Percentiles rank a stretch among this genome's conserved stretches.
These are phyloP conservation scores for Solanum rostratum DNA, from an alignment of 257 asterid species.

Conservation along the genomic window DNA sequence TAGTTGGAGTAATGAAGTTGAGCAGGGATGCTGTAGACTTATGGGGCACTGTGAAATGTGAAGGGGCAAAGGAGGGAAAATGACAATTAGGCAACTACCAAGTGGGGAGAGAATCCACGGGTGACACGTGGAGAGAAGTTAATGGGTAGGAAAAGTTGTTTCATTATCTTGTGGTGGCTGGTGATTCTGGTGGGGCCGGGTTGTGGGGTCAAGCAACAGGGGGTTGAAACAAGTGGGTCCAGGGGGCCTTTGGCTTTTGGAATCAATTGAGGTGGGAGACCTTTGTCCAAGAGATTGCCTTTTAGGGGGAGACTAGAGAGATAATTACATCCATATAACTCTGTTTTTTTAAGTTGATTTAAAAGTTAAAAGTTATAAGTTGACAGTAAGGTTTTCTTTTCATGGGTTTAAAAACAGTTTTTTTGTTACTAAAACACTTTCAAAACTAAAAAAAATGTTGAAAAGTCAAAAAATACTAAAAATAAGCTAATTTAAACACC, in stretches of 20 bases:
- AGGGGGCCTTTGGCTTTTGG: constrained; percentile 7
- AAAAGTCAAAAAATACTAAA: too few relatives aligned
- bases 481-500: too few relatives aligned
- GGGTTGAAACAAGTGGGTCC: constrained; percentile 3
- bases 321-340: neutral
- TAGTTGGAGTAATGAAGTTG: neutral
- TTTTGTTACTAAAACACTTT: too few relatives aligned
- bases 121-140: constrained; percentile 40
- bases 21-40: neutral
- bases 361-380: too few relatives aligned
- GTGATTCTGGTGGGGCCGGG: constrained; percentile 8
- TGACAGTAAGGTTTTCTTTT: too few relatives aligned
- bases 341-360: neutral
- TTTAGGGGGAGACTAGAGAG: neutral
- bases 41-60: neutral
- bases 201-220: neutral
- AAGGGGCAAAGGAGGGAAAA: neutral
- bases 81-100: neutral
- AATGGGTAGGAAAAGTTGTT: constrained; percentile 31
- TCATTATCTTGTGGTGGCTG: constrained; percentile 39
- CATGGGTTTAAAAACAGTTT: too few relatives aligned
- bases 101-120: constrained; percentile 13
- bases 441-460: too few relatives aligned
- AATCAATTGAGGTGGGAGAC: constrained; percentile 1
- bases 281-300: neutral